These are phyloP conservation scores for Tubosaeta sp. DNA, from an alignment of 768 basidiomycete genomes.

Conservation along the genomic window DNA sequence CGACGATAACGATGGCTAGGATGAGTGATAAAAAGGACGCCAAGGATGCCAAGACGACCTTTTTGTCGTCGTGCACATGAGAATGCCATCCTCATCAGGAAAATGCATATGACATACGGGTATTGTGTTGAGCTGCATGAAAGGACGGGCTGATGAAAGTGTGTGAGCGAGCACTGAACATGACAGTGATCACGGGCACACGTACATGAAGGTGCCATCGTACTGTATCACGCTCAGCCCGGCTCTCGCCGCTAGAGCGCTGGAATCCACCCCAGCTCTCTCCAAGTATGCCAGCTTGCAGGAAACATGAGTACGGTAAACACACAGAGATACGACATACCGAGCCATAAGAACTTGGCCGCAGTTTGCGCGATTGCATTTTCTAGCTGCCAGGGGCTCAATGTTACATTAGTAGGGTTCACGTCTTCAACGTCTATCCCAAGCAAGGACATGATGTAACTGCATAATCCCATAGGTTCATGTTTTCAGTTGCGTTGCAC, in stretches of 20 bases:
- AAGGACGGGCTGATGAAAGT: too few species aligned
- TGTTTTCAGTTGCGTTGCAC: too few species aligned
- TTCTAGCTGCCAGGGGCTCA: neutral
- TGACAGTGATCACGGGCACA: neutral
- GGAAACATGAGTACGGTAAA: neutral
- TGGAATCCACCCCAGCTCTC: neutral
- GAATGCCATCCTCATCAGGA: neutral
- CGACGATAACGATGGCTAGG: neutral
- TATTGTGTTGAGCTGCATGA: too few species aligned
- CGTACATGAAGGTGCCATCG: neutral
- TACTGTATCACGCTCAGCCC: neutral
- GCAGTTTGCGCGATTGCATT: neutral
- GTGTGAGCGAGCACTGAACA: neutral
- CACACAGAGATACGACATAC: neutral
- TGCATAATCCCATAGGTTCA: neutral
- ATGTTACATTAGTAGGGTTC: neutral
- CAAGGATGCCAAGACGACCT: neutral
- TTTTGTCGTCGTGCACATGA: neutral
- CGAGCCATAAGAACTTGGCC: neutral
- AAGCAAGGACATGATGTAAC: neutral
- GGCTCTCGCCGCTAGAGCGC: neutral
- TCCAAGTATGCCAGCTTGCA: neutral
- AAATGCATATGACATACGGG: neutral
- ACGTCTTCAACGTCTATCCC: neutral
- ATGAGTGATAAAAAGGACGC: neutral